Base-by-base conservation (phyloP, 106 monocot species). In the Agapanthus africanus region DNA sequence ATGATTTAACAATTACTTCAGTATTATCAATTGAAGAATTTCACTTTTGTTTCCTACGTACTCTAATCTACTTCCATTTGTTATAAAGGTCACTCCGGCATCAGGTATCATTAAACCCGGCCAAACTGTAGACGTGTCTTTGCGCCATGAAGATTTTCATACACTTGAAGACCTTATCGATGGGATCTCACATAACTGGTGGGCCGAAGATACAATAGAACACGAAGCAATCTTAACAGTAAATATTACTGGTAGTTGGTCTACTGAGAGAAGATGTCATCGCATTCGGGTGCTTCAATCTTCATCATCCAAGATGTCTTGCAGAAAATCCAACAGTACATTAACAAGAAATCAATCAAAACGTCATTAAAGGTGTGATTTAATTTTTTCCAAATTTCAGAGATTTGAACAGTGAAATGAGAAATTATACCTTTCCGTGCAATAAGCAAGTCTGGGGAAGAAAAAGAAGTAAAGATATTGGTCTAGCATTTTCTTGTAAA, bases 31-130 rank as follows among this genome's bases (percentile, higher is more conserved):
- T n/a, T n/a, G n/a, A n/a, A n/a, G n/a, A n/a, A n/a, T n/a, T n/a
- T n/a, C n/a, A n/a, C n/a, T n/a, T n/a, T n/a, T n/a, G n/a, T n/a
- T n/a, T n/a, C n/a, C n/a, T n/a, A n/a, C n/a, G n/a, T n/a, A n/a
- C n/a, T n/a, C n/a, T n/a, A n/a, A n/a, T n/a, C n/a, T n/a, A n/a
- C n/a, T 28, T 56, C 18, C 21, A 11, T 19, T 34, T 69, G 8
- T 69, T 54, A 10, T 40, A 2, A 40, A 88, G 88, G 72, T 88
- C 13, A 35, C 13, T 52, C 88, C 88, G 25, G 79, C 71, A 19
- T 57, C 38, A 42, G 88, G 88, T 34, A 77, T 88, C 41, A 74
- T 88, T 38, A 74, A 77, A 47, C 84, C 84, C 25, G 74, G 79
- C 15, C 67, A 79, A 49, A 84, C 68, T 0, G 40, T 72, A n/a